These are phyloP conservation scores for Ceratobasidium sp. DNA, from an alignment of 1,284 basidiomycete genomes.

Conservation along the genomic window DNA sequence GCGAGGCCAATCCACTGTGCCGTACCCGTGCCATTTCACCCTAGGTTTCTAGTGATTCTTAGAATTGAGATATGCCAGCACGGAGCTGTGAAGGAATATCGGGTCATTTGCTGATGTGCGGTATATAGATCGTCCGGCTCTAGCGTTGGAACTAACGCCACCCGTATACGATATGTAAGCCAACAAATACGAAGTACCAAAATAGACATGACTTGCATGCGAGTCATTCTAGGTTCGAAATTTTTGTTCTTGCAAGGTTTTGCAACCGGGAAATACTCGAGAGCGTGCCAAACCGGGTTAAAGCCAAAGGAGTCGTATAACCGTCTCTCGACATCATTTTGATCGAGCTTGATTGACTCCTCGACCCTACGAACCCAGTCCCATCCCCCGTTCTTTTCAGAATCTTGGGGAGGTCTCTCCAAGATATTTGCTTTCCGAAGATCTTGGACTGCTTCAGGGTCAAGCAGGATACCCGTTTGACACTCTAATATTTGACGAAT, in stretches of 20 bases:
- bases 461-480: constrained; percentile 34
- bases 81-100: constrained; percentile 23
- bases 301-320: not conserved
- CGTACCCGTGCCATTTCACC: constrained; percentile 7
- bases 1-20: not conserved
- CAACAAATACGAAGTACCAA: too few species aligned
- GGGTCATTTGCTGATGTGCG: not conserved
- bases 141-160: constrained; percentile 8
- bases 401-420: not conserved
- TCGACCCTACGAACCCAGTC: not conserved
- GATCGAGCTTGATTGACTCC: not conserved
- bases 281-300: not conserved
- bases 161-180: too few species aligned
- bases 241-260: not conserved
- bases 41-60: not conserved
- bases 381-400: not conserved
- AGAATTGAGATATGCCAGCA: not conserved
- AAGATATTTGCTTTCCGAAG: not conserved
- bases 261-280: not conserved
- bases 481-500: constrained; percentile 23
- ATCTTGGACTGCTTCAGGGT: not conserved
- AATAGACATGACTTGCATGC: not conserved
- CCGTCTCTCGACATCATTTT: not conserved
- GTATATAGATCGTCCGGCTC: not conserved
- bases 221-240: not conserved